A percentile compares a stretch with the other conserved stretches of the same genome.
Conservation (phyloP, 106 monocot genomes). For the Platanthera guangdongensis region DNA sequence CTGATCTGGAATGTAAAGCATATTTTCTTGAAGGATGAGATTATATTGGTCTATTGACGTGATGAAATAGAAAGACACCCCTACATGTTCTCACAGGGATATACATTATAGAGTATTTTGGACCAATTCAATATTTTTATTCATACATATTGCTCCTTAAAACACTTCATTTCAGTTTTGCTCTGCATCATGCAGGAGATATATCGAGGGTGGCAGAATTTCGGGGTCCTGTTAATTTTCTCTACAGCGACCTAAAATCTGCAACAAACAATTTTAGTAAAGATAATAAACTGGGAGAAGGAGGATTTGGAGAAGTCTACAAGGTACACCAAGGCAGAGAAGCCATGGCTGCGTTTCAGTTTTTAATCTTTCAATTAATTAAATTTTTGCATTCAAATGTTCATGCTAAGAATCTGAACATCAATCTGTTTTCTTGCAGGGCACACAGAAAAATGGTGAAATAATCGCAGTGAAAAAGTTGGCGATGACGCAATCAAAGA, state of each 20-base stretch:
- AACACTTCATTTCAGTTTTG: background rate
- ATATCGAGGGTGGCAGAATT: conserved; percentile 48
- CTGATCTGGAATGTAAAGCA: no score
- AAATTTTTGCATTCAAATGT: background rate
- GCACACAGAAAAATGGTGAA: conserved; percentile 39
- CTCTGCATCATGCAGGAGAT: conserved; percentile 26
- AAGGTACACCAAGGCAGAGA: conserved; percentile 15
- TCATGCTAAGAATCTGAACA: background rate
- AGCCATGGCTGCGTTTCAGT: no score
- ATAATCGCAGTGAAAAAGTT: conserved; percentile 53
- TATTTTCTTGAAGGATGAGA: no score
- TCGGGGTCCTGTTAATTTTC: conserved; percentile 39
- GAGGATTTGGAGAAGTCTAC: conserved; percentile 66
- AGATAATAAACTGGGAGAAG: conserved; percentile 51
- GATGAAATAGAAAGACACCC: no score
- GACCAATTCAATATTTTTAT: no score
- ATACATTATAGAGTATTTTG: no score
- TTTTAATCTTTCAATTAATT: no score
- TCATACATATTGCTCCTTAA: no score
- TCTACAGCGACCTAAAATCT: conserved; percentile 45
- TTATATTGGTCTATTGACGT: no score
- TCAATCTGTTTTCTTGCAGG: conserved; percentile 15
- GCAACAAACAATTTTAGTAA: conserved; percentile 51
- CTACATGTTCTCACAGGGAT: no score
- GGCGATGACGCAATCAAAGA: conserved; percentile 27